Evolutionary conservation across 2,329 filamentous ascomycete species (phyloP), one percentile per base, ranked within the genome.

Genomic region (Ceratocystis colombiana): DNA sequence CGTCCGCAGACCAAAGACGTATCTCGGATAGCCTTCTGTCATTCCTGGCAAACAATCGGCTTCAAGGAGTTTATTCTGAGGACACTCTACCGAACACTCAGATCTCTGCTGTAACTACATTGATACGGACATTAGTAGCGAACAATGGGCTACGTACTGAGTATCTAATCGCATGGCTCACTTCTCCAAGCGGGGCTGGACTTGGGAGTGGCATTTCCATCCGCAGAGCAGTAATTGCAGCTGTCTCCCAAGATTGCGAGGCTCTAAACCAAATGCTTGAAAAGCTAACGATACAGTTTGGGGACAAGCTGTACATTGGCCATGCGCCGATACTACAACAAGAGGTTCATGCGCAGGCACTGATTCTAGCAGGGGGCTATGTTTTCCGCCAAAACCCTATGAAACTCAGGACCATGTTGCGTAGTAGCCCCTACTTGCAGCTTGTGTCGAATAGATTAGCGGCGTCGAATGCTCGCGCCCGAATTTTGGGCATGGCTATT

Each of bases 401-500:
- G 70, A 86, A 86, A 68, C 75, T 96, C 0, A 81, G 82, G 2
- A 80, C 88, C 68, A 77, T 91, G 41, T 81, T 89, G 64, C 85
- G 88, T 64, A 90, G 90, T 1, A 83, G 86, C 20, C 73, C 80
- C 1, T 95, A 96, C 72, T 79, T 96, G 62, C 86, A 83, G 69
- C 82, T 87, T 5, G 85, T 96, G 44, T 96, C 94, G 0, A 96
- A 95, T 73, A 84, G 92, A 28, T 83, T 99, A 5, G 84, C 85
- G 12, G 83, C 90, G 17, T 87, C 90, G 3, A 91, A 94, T 50
- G 79, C 79, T 5, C 82, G 86, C 70, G 86, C 89, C 17, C 84
- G 91, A 20, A 89, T 96, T 70, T 79, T 99, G 0, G 94, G 94
- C 0, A 95, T 99, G 85, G 80, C 89, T 1, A 85, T 96, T 41